Base-by-base conservation (phyloP, 2,329 filamentous ascomycete genomes). In the Calycina herbarum region DNA sequence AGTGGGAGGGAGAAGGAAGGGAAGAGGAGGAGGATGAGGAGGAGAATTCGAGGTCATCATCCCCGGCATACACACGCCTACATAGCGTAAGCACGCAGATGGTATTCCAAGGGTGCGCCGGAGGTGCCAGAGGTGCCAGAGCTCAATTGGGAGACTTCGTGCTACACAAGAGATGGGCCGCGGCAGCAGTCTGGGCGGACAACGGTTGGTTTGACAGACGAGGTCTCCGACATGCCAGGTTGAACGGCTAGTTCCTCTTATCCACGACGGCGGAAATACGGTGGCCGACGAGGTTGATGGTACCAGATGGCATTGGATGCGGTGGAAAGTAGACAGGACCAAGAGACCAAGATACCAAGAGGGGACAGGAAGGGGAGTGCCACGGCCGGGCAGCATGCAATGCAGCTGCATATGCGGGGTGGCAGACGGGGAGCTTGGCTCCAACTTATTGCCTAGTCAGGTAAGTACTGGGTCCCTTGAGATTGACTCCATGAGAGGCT, bases 121-220 rank as follows among this genome's bases (percentile, higher is more conserved):
- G 20, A 20, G 20, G 20, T 20, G 20, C 20, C 20, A 20, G 35
- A 38, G 35, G 7, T 38, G 35, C 45, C n/a, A 48, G 45, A 1
- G 1, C 45, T 48, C 45, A 10, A 48, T 48, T 20, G n/a, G n/a
- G n/a, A 51, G 42, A 5, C n/a, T 11, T 51, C 45, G 20, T 51
- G 20, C 20, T 51, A 51, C 45, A 27, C 45, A 20, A 24, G n/a
- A 51, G 20, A 48, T 48, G 42, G 45, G 5, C 45, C 7, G 45
- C n/a, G 17, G 20, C 24, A 59, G 58, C 33, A 59, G n/a, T 24
- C 11, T 45, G 31, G 11, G 35, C 24, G 35, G 35, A 59, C 35
- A 33, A 15, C 58, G 24, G 58, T 15, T 59, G 58, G 58, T 59
- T 59, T 59, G 58, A 59, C 27, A 59, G 33, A 59, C 58, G 58